These are phyloP conservation scores for Fusarium palustre DNA, from an alignment of 2,329 filamentous ascomycete species.

Conservation along the genomic window DNA sequence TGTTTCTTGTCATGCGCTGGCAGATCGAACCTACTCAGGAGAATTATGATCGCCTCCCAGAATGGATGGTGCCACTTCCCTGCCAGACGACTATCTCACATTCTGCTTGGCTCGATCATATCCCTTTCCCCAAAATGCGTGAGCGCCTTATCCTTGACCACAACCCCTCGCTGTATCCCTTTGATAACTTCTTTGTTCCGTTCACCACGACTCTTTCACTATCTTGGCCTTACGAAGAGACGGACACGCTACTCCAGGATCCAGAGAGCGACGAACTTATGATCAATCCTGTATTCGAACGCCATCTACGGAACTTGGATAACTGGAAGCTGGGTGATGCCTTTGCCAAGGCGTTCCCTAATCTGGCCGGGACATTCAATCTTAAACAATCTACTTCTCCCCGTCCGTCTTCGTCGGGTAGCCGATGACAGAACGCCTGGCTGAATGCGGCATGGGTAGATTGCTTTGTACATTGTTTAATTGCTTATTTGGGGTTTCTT, in stretches of 20 bases:
- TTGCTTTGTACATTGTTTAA: constrained; percentile 4
- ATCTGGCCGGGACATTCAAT: constrained; percentile 49
- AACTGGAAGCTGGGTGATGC: constrained; percentile 84
- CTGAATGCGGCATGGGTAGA: background rate
- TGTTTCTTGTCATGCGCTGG: constrained; percentile 91
- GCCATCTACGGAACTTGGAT: constrained; percentile 77
- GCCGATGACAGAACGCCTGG: constrained; percentile 13
- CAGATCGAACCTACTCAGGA: constrained; percentile 81
- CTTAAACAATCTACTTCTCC: constrained; percentile 37
- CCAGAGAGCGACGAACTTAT: constrained; percentile 72
- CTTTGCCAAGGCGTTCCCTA: constrained; percentile 75
- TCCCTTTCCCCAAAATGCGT: constrained; percentile 83
- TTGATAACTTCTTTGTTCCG: constrained; percentile 86
- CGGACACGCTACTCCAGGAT: constrained; percentile 73
- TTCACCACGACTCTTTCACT: constrained; percentile 81
- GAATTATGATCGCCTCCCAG: constrained; percentile 81
- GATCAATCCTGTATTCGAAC: constrained; percentile 89
- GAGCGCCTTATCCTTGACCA: constrained; percentile 70
- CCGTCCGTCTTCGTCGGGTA: constrained; percentile 35
- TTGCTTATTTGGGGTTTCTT: background rate
- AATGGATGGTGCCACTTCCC: constrained; percentile 75
- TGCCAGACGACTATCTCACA: constrained; percentile 76
- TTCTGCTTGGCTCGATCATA: constrained; percentile 83
- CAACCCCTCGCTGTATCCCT: constrained; percentile 65
- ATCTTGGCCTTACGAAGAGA: constrained; percentile 86